Conservation (phyloP, 345 rosid genomes). For the Eucalyptus viminalis region DNA sequence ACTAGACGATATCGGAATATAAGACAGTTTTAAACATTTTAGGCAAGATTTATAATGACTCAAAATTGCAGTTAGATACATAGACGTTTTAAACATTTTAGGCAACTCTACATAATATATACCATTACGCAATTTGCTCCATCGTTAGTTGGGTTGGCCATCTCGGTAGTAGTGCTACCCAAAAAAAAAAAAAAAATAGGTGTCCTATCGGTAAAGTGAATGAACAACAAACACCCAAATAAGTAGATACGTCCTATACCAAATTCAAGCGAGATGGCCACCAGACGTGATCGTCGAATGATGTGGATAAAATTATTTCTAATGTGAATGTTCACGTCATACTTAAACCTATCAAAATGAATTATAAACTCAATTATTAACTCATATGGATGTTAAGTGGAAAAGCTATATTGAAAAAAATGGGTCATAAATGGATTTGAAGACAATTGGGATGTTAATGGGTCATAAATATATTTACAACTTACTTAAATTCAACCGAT, state of each 20-base stretch:
- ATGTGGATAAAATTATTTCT: not conserved
- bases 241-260: not conserved
- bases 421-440: too few species aligned
- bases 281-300: not conserved
- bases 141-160: not conserved
- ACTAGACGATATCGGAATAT: not conserved
- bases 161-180: not conserved
- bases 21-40: too few species aligned
- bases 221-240: not conserved
- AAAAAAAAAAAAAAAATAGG: not conserved
- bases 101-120: not conserved
- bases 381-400: not conserved
- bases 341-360: not conserved
- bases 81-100: too few species aligned
- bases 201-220: not conserved
- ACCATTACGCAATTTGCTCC: not conserved
- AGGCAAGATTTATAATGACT: not conserved
- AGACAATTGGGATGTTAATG: too few species aligned
- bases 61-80: not conserved
- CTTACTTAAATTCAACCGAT: not conserved
- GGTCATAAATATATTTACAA: too few species aligned
- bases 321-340: not conserved
- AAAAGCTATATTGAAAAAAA: not conserved
- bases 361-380: too few species aligned
- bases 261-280: not conserved